Percentiles rank a stretch among this genome's conserved stretches.
These are phyloP conservation scores for Plasmodium inui DNA, from an alignment of 169 alveolate genomes.

Conservation along the genomic window DNA sequence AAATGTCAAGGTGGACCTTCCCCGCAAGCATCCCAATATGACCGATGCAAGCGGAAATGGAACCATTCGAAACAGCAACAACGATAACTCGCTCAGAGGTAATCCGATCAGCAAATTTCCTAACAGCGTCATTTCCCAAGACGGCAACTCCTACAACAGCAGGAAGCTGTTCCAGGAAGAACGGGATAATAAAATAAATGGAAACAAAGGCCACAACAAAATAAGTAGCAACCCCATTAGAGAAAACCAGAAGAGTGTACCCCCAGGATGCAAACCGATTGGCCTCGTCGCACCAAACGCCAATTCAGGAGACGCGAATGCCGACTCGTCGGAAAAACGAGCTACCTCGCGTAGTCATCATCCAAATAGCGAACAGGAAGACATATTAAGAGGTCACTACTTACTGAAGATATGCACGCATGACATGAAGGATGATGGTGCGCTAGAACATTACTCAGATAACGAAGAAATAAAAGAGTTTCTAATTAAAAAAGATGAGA, in stretches of 20 bases:
- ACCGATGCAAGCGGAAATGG: background rate
- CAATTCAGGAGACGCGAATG: background rate
- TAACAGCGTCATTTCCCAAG: background rate
- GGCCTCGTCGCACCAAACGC: background rate
- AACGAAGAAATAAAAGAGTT: slow-evolving; percentile 54
- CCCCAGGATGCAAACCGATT: background rate
- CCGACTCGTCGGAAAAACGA: background rate
- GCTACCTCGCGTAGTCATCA: background rate
- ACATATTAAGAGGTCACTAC: slow-evolving; percentile 39
- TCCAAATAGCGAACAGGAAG: slow-evolving; percentile 5
- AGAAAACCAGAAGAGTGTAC: background rate
- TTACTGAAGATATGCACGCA: slow-evolving; percentile 45
- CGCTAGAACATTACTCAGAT: slow-evolving; percentile 36
- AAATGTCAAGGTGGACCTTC: background rate
- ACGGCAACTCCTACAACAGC: background rate
- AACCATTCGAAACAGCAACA: background rate
- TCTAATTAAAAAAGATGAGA: slow-evolving; percentile 19
- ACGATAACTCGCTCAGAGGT: background rate
- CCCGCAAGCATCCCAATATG: background rate
- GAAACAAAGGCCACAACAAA: background rate
- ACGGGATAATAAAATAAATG: background rate
- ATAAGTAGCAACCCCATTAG: background rate
- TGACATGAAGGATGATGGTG: slow-evolving; percentile 35
- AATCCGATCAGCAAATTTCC: background rate
- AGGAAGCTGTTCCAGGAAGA: background rate